Evolutionary conservation across 106 monocot species (phyloP), one percentile per base, ranked within the genome.

Genomic region (Acorus gramineus): DNA sequence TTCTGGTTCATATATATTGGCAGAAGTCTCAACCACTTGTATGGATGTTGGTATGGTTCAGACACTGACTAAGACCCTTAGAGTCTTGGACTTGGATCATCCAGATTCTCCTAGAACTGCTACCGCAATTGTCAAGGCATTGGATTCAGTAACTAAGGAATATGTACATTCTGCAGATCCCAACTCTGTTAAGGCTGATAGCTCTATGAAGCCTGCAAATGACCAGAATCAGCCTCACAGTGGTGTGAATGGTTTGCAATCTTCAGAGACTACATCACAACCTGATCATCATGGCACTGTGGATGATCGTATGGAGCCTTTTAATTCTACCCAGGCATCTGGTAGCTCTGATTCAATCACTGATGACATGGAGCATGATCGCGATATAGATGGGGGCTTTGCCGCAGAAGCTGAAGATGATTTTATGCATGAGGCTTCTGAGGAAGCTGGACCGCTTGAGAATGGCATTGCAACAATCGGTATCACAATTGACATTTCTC

Each of bases 391-490:
- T 77, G 87, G 76, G 4, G 67, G 74, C 14, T 93, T 87, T 81
- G 63, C 75, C 59, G 80, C 65, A 61, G 92, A 84, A 64, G 77
- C 76, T 56, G 88, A 92, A 60, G 89, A 28, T 28, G 28, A 99
- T 69, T 99, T 92, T 62, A 99, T 99, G 98, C 98, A 84, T 76
- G 98, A 89, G 64, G 71, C 71, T 61, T 89, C 84, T 57, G 98
- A 92, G 71, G 85, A 77, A 71, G 92, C 85, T 55, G 62, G 77
- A 59, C 77, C 66, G 8, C 55, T 77, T 68, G 88, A 85, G 8
- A 84, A 95, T 78, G 79, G 82, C 55, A 69, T 82, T 62, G 60
- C 92, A 64, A 81, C 85, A 66, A 86, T 99, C 46, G 98, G 92
- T 72, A 92, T 99, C 53, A 85, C 74, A 63, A 92, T 99, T 86